A percentile compares a stretch with the other conserved stretches of the same genome.
These are phyloP conservation scores for Podospora pseudocomata DNA, from an alignment of 495 filamentous ascomycete species.

Conservation along the genomic window DNA sequence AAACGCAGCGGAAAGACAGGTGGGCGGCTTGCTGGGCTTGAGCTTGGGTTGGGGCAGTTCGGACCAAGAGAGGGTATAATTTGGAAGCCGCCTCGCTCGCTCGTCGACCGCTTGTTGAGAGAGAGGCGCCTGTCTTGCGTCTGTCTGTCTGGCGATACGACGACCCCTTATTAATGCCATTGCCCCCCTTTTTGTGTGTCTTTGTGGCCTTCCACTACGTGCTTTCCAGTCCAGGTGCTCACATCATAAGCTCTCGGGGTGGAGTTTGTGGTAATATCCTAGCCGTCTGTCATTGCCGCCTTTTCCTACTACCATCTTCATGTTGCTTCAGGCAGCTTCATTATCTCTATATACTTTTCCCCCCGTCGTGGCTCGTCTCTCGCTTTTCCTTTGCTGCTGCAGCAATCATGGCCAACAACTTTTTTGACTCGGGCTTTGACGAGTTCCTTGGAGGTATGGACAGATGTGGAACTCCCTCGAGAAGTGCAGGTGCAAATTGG, in stretches of 20 bases:
- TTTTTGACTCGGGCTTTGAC: constrained; percentile 16
- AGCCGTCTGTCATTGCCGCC: background rate
- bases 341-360: background rate
- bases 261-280: background rate
- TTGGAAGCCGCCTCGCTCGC: no score
- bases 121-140: no score
- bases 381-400: background rate
- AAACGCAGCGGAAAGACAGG: background rate
- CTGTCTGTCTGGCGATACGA: no score
- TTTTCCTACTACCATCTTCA: background rate
- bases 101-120: no score
- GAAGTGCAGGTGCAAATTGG: background rate
- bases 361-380: background rate
- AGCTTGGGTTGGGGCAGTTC: background rate
- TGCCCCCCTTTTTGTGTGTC: background rate
- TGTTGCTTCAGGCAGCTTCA: background rate
- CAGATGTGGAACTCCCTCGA: background rate
- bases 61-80: background rate
- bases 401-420: constrained; percentile 13
- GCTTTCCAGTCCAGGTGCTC: background rate
- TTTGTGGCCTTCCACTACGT: background rate
- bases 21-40: background rate
- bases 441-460: constrained; percentile 17
- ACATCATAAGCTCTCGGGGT: background rate
- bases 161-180: background rate